These are phyloP conservation scores for Hygrophila difformis DNA, from an alignment of 257 asterid species.

Conservation along the genomic window DNA sequence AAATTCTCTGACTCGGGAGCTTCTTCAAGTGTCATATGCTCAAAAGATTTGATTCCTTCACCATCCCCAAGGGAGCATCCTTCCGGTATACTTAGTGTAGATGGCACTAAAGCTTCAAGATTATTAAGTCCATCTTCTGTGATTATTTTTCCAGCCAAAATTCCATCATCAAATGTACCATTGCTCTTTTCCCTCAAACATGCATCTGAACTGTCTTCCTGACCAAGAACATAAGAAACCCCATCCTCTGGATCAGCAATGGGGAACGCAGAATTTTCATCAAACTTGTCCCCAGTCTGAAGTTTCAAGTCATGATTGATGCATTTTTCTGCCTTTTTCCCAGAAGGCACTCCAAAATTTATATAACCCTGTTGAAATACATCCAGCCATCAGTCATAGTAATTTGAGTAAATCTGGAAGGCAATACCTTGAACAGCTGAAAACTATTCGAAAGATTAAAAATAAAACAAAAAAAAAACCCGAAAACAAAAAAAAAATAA, in stretches of 20 bases:
- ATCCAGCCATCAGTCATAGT: conserved; percentile 10
- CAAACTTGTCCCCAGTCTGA: conserved; percentile 45
- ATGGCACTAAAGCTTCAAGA: conserved; percentile 28
- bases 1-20: conserved; percentile 21
- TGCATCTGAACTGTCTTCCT: conserved; percentile 36
- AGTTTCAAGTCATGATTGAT: conserved; percentile 45
- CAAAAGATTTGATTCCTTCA: conserved; percentile 32
- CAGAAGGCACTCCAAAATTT: conserved; percentile 85
- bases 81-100: conserved; percentile 24
- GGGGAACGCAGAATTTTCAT: conserved; percentile 29
- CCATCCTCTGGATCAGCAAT: conserved; percentile 62
- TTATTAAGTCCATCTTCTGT: conserved; percentile 22
- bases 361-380: conserved; percentile 65
- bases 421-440: too few relatives aligned
- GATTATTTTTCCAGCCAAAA: conserved; percentile 19
- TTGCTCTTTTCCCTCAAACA: conserved; percentile 28
- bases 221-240: conserved; percentile 56
- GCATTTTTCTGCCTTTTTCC: conserved; percentile 43
- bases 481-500: too few relatives aligned
- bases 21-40: conserved; percentile 21
- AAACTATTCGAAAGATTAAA: too few relatives aligned
- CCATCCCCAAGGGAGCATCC: conserved; percentile 21
- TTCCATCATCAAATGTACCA: conserved; percentile 31
- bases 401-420: conserved; percentile 15
- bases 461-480: too few relatives aligned